Conservation (phyloP, 148 eudicot genomes). For the Silene conica region DNA sequence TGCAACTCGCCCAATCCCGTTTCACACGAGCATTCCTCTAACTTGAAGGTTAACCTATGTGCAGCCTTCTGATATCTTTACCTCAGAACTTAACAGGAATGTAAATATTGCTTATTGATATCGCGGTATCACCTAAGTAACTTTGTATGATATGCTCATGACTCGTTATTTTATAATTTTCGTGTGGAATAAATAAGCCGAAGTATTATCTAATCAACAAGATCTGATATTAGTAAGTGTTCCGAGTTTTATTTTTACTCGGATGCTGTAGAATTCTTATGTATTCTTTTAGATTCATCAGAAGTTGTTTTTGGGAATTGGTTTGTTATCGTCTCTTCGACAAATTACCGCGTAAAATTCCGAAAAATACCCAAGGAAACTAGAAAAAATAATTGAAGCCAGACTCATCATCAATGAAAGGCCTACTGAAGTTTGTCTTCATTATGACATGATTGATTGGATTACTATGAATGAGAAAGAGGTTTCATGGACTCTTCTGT, state of each 20-base stretch:
- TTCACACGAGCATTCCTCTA: conserved; percentile 52
- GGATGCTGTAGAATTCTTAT: background rate
- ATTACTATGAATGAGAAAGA: background rate
- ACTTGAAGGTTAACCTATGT: conserved; percentile 61
- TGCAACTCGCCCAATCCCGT: conserved; percentile 44
- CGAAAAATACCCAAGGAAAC: too few relatives aligned
- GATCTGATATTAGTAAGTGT: too few relatives aligned
- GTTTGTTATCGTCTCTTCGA: too few relatives aligned
- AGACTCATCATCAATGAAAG: background rate
- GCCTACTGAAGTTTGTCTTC: background rate
- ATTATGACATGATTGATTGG: background rate
- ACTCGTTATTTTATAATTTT: background rate
- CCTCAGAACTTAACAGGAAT: conserved; percentile 12
- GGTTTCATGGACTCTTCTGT: background rate
- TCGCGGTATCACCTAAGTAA: background rate
- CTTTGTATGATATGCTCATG: background rate
- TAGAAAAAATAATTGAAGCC: background rate
- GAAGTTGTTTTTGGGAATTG: background rate
- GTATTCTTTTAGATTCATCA: background rate
- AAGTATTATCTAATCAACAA: too few relatives aligned
- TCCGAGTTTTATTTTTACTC: too few relatives aligned
- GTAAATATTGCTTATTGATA: conserved; percentile 3
- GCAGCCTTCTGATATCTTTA: conserved; percentile 51
- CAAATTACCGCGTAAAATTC: too few relatives aligned
- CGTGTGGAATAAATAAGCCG: background rate